Evolutionary conservation across 257 asterid genomes (phyloP), one percentile per base, ranked within the genome.

Genomic region (Nicotiana attenuata): DNA sequence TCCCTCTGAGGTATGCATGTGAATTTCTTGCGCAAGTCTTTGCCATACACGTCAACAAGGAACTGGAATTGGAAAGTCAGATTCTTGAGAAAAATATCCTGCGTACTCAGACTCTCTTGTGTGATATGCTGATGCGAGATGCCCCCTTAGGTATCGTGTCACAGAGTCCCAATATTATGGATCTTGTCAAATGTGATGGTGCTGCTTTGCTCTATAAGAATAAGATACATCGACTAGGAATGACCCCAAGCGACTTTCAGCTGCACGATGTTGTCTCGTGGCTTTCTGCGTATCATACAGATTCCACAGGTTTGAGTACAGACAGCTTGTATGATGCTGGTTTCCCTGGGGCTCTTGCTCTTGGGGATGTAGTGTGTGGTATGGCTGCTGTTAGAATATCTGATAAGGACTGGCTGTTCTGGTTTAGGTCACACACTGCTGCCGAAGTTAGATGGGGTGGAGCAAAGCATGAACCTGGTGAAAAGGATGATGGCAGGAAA

Each of bases 371-470:
- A 19, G 85, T 96, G 31, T 96, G 97, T 68, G 99, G 99, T 66
- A 94, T 94, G 98, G 99, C 98, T 28, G 98, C 97, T 52, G 99
- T 96, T 20, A 92, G 87, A 82, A 88, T 96, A 63, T 91, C 91
- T 2, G 93, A 92, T 13, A 88, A 81, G 60, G 99, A 94, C 82
- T 94, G 97, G 99, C 95, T 96, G 22, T 92, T 96, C 86, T 96
- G 99, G 99, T 96, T 92, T 85, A 88, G 99, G 79, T 90, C 97
- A 22, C 98, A 94, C 86, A 90, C 98, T 22, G 99, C 98, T 47
- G 91, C 92, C 0, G 98, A 91, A 80, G 82, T 94, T 61, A 91
- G 94, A 29, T 96, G 98, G 98, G 97, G 97, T 63, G 97, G 99
- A 22, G 98, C 97, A 3, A 96, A 96, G 86, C 98, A 96, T 24